Base-by-base conservation (phyloP, 2,329 filamentous ascomycete genomes). In the Dichotomopilus funicola region DNA sequence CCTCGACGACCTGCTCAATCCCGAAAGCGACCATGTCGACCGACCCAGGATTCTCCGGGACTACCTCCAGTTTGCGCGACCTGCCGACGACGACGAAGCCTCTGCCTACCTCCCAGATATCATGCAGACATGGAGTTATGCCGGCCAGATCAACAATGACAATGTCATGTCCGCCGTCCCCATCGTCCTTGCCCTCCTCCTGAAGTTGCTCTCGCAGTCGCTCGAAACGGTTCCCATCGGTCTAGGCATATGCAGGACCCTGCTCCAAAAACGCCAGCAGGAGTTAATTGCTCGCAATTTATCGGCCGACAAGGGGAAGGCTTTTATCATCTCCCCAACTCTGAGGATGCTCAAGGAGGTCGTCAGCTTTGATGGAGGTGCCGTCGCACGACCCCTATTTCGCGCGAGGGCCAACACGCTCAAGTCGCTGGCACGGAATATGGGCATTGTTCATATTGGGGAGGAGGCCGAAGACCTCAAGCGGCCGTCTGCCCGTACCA, bases 81-180 rank as follows among this genome's bases (percentile, higher is more conserved):
- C 80, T 1, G 69, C 71, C 54, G 73, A 75, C 54, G 77, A 73
- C 42, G 81, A 83, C 40, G 79, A 81, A 51, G 77, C 81, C 52
- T 75, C 80, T 6, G 75, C 85, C 31, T 89, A 86, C 63, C 80
- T 97, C 35, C 74, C 80, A 2, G 89, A 96, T 64, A 74, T 97
- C 41, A 88, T 95, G 72, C 88, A 95, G 64, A 90, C 85, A 57
- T 97, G 92, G 92, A 85, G 83, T 48, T 91, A 88, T 73, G 91
- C 88, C 4, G 83, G 84, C 35, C 85, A 89, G 68, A 83, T 83
- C 61, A 89, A 89, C 67, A 87, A 91, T 63, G 91, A 96, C 56
- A 81, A 84, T 53, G 75, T 96, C 57, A 80, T 94, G 67, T 92
- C 91, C 1, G 82, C 89, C 6, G 83, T 94, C 3, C 85, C 88